A percentile compares a stretch with the other conserved stretches of the same genome.
phyloP scores from a whole-genome alignment of 108 stramenopile genomes.

The Cylindrotheca closterium region DNA sequence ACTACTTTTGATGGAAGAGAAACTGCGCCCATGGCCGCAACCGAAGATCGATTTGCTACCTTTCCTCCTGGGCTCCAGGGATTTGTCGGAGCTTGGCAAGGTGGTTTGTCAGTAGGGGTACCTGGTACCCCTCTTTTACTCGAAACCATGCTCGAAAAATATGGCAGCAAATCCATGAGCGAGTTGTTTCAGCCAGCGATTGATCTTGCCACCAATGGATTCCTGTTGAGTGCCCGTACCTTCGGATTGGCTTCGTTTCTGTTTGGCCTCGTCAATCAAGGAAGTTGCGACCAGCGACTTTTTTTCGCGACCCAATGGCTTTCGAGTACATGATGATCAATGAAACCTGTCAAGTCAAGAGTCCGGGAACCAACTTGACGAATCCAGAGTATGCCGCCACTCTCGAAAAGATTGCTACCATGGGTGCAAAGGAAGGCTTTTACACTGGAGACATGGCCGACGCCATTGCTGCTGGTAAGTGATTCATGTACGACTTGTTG shows the following conservation, averaged over 20 bases:
- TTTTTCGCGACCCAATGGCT: not conserved
- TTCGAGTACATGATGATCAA: not conserved
- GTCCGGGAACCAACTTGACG: not conserved
- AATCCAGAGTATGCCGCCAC: not conserved
- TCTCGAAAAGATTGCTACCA: not conserved
- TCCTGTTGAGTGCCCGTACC: not conserved
- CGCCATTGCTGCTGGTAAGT: not conserved
- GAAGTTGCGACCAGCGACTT: not conserved
- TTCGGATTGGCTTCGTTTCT: not conserved
- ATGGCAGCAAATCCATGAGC: not conserved
- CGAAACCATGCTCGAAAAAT: not conserved
- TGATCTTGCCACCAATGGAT: not conserved
- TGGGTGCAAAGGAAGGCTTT: not conserved
- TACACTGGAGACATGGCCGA: not conserved
- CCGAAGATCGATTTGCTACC: not conserved
- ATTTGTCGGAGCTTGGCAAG: not conserved
- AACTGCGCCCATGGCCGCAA: not conserved
- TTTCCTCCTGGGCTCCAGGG: not conserved
- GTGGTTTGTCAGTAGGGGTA: not conserved
- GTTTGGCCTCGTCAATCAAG: not conserved
- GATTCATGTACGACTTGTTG: too few species aligned
- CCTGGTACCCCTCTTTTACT: not conserved
- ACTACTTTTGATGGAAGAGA: not conserved
- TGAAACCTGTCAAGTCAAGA: not conserved
- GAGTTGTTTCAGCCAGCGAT: not conserved